Evolutionary conservation across 2,329 filamentous ascomycete species (phyloP), one percentile per base, ranked within the genome.

Genomic region (Colletotrichum sp.): DNA sequence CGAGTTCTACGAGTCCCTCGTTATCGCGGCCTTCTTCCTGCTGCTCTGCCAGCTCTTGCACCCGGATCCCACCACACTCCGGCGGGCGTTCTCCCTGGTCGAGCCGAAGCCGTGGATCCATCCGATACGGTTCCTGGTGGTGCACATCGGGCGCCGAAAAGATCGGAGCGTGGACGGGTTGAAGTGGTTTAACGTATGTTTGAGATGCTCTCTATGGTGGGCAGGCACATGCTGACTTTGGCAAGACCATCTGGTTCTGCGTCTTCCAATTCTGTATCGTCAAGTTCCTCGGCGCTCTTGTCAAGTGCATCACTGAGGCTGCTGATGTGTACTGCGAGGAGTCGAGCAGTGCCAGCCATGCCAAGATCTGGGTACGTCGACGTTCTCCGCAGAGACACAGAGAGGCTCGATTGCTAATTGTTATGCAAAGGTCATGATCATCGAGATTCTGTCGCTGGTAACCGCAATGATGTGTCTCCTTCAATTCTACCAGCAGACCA

Each of bases 1-100:
- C 57, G 64, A 73, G 9, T 73, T 73, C 18, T 73, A 63, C 39
- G 64, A 73, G 39, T 73, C 71, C 8, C 39, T 73, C 0, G 71
- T 73, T 30, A 69, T 73, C 55, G 57, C 71, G 2, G 26, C 71
- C 16, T 73, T 73, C 39, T 73, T 73, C 57, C 16, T 63, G 21
- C 28, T 73, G 6, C 24, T 73, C 0, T 73, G 71, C 24, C 64
- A 69, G 28, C n/a, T 60, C 10, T 2, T 73, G 1, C 71, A 73
- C 8, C 36, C 30, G 3, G 64, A 69, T 8, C 12, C 24, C 3
- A 12, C 30, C 4, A 69, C 65, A 2, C 10, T 69, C 3, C 65
- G 57, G 1, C 9, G 55, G n/a, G 55, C 44, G 4, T 73, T 73
- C 28, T 26, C 39, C 5, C 9, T 63, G 12, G 65, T 63, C 1